A percentile compares a stretch with the other conserved stretches of the same genome.
Evolutionary conservation across 2,329 filamentous ascomycete genomes (phyloP).

Genomic region (Lasiodiplodia gonubiensis): DNA sequence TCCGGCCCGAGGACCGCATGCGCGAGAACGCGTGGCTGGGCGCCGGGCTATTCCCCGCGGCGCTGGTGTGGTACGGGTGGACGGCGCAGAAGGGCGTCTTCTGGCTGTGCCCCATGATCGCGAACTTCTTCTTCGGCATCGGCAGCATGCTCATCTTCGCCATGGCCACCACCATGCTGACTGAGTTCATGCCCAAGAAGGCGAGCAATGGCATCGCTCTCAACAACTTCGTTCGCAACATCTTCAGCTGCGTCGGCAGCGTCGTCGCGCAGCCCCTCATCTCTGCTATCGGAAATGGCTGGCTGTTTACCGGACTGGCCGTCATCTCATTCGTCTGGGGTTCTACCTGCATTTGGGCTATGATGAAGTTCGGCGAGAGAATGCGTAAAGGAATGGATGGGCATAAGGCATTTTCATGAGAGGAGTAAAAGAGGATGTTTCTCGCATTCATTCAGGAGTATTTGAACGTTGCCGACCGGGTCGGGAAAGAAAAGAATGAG

Average conservation of each 20-base stretch:
- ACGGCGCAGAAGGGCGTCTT: constrained; percentile 40
- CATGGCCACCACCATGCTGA: constrained; percentile 47
- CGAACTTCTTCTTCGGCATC: constrained; percentile 50
- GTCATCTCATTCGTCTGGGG: constrained; percentile 57
- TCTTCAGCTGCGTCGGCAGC: constrained; percentile 45
- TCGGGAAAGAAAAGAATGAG: background rate
- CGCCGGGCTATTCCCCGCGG: constrained; percentile 42
- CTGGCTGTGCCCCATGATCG: constrained; percentile 45
- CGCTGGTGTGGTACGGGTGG: constrained; percentile 49
- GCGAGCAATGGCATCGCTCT: constrained; percentile 46
- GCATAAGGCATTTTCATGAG: constrained; percentile 27
- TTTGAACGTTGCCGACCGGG: background rate
- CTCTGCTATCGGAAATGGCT: constrained; percentile 46
- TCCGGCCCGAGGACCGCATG: constrained; percentile 48
- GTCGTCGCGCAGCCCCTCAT: constrained; percentile 46
- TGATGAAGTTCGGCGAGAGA: constrained; percentile 63
- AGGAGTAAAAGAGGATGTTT: background rate
- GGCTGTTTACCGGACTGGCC: constrained; percentile 47
- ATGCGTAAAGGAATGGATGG: constrained; percentile 58
- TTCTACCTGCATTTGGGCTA: constrained; percentile 62
- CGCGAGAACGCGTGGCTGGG: constrained; percentile 49
- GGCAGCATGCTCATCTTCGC: constrained; percentile 48
- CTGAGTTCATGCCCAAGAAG: constrained; percentile 47
- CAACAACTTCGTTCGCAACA: constrained; percentile 49
- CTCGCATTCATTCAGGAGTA: background rate